Percentiles rank a stretch among this genome's conserved stretches.
Evolutionary conservation across 768 basidiomycete species (phyloP).

Genomic region (Boletus huronensis): DNA sequence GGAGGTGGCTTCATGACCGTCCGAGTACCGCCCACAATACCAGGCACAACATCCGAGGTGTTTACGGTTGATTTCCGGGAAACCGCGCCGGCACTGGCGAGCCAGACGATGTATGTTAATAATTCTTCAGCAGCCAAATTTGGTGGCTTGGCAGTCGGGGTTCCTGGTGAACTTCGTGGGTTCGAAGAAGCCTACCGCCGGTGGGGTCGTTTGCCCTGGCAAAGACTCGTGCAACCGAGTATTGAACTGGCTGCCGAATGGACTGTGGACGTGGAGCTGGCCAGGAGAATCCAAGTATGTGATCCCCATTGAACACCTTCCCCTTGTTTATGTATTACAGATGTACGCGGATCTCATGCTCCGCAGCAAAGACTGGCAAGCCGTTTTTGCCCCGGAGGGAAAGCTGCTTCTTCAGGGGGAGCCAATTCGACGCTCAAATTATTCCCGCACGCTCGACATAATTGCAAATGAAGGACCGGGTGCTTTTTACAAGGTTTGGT

Average conservation of each 20-base stretch:
- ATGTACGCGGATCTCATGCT: conserved; percentile 56
- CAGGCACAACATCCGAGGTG: conserved; percentile 50
- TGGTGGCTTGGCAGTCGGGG: conserved; percentile 85
- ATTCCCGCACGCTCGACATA: conserved; percentile 67
- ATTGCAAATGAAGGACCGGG: conserved; percentile 76
- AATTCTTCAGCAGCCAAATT: conserved; percentile 50
- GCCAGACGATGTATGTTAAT: conserved; percentile 70
- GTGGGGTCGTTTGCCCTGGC: conserved; percentile 84
- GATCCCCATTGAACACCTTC: not conserved
- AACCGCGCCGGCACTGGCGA: conserved; percentile 70
- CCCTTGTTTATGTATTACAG: conserved; percentile 22
- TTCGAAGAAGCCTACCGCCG: conserved; percentile 77
- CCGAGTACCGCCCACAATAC: conserved; percentile 56
- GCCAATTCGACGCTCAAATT: conserved; percentile 63
- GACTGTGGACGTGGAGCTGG: conserved; percentile 76
- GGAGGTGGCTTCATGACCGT: conserved; percentile 87
- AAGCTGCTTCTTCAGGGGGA: conserved; percentile 72
- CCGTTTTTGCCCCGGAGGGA: conserved; percentile 81
- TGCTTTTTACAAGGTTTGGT: conserved; percentile 73
- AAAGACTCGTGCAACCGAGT: conserved; percentile 68
- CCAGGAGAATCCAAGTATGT: conserved; percentile 63
- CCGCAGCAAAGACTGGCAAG: conserved; percentile 66
- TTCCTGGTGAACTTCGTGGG: conserved; percentile 89
- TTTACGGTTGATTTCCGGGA: conserved; percentile 87
- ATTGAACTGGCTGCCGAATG: conserved; percentile 74